Evolutionary conservation across 495 filamentous ascomycete genomes (phyloP), one percentile per base, ranked within the genome.

Genomic region (Hypoxylon intermedium): DNA sequence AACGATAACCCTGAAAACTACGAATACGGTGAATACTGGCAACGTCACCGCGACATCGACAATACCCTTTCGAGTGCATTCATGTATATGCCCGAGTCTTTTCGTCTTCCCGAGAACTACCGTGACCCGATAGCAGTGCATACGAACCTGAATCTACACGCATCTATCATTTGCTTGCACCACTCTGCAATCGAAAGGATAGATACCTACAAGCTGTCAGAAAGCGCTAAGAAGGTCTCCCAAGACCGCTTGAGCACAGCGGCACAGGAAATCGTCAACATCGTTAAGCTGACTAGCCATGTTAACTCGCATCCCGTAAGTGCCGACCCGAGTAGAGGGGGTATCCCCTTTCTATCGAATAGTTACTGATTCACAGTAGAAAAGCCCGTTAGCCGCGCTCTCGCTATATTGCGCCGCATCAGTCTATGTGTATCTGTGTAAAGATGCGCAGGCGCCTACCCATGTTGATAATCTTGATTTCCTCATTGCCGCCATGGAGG

Each of bases 11-110:
- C 75, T 3, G 70, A 77, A 3, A 72, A 80, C 45, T 51, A 65
- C 9, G 38, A 77, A 20, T 59, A 69, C 34, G 78, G 77, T 16
- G 58, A 54, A 20, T 80, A 72, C 48, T 81, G 77, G 78, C 68
- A 74, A 28, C 75, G 77, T 6, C 78, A 81, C 41, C 68, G 77
- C 11, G 71, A 80, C 18, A 68, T 81, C 33, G 77, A 81, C 63
- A 79, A 76, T 15, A 69, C 55, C 1, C 67, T 81, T 1, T 75
- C 75, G 5, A 76, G 67, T 50, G 67, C 71, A 1, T 81, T 81
- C 55, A 78, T 81, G 75, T 78, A 72, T 50, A 55, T 81, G 4
- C 78, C 77, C 3, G 74, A 75, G 34, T 64, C 58, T 11, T 74
- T 77, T 34, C 64, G 77, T 9, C 53, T 80, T 3, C 75, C 77